A percentile compares a stretch with the other conserved stretches of the same genome.
These are phyloP conservation scores for Salvia miltiorrhiza DNA, from an alignment of 257 asterid genomes.

Conservation along the genomic window DNA sequence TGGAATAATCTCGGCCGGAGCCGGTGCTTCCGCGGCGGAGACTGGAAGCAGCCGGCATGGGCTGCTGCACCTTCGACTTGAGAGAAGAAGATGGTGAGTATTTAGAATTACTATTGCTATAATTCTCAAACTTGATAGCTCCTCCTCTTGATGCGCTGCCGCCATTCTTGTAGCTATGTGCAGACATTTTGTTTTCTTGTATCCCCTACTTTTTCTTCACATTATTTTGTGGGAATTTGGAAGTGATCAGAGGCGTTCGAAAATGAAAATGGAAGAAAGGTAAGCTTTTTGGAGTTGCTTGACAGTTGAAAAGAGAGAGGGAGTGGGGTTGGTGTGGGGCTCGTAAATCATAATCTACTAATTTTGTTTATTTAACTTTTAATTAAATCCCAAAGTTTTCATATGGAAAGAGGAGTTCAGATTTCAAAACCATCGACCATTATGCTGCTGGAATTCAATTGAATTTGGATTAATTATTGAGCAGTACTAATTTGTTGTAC, in stretches of 20 bases:
- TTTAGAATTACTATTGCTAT: slow-evolving; percentile 23
- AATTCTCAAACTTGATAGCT: slow-evolving; percentile 45
- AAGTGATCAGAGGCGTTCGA: slow-evolving; percentile 22
- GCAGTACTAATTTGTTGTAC: too few relatives aligned
- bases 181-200: slow-evolving; percentile 36
- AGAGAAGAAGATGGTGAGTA: slow-evolving; percentile 44
- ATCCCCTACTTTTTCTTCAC: slow-evolving; percentile 10
- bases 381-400: too few relatives aligned
- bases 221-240: background rate
- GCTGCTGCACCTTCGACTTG: slow-evolving; percentile 39
- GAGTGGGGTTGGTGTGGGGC: background rate
- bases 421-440: too few relatives aligned
- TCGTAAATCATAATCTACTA: background rate
- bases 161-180: slow-evolving; percentile 44
- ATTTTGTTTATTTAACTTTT: too few relatives aligned
- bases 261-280: slow-evolving; percentile 25
- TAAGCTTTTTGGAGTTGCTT: slow-evolving; percentile 10
- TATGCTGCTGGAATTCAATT: too few relatives aligned
- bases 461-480: background rate
- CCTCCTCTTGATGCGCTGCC: slow-evolving; percentile 33
- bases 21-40: slow-evolving; percentile 50
- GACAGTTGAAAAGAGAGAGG: slow-evolving; percentile 15
- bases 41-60: slow-evolving; percentile 26
- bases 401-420: too few relatives aligned
- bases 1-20: slow-evolving; percentile 39